Evolutionary conservation across 805 yeast genomes (phyloP).

Genomic region (Spathaspora boniae): DNA sequence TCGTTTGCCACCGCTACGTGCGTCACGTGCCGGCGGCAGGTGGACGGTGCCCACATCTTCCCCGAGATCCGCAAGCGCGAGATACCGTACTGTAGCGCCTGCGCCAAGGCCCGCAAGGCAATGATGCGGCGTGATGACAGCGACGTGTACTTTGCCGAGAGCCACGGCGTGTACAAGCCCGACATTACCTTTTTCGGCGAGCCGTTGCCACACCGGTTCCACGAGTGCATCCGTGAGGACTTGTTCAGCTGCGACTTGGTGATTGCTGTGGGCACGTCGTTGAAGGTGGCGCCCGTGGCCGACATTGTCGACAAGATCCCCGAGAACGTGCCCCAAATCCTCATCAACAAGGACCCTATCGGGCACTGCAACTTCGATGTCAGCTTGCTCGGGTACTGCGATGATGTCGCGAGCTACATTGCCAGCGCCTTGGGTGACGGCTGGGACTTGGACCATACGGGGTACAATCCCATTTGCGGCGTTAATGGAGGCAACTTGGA

Average conservation of each 20-base stretch:
- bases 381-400: slow-evolving; percentile 37
- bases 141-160: slow-evolving; percentile 21
- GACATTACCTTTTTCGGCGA: slow-evolving; percentile 86
- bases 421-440: slow-evolving; percentile 24
- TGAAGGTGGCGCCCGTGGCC: slow-evolving; percentile 58
- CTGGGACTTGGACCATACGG: slow-evolving; percentile 34
- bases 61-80: slow-evolving; percentile 47
- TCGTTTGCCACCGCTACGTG: slow-evolving; percentile 71
- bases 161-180: slow-evolving; percentile 67
- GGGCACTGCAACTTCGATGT: slow-evolving; percentile 37
- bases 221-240: slow-evolving; percentile 43
- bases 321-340: slow-evolving; percentile 31
- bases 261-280: slow-evolving; percentile 78
- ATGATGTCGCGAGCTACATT: slow-evolving; percentile 35
- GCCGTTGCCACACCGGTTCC: slow-evolving; percentile 49
- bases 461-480: slow-evolving; percentile 18
- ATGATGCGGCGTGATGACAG: slow-evolving; percentile 23
- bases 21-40: slow-evolving; percentile 65
- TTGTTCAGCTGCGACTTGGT: slow-evolving; percentile 71
- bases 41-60: slow-evolving; percentile 43
- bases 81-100: slow-evolving; percentile 53
- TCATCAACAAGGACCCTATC: slow-evolving; percentile 38
- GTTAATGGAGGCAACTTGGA: slow-evolving; percentile 12
- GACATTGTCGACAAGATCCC: slow-evolving; percentile 36
- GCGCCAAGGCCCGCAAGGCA: slow-evolving; percentile 18